Percentiles rank a stretch among this genome's conserved stretches.
phyloP scores from a whole-genome alignment of 2,329 filamentous ascomycete species.

The Fusarium virguliforme region DNA sequence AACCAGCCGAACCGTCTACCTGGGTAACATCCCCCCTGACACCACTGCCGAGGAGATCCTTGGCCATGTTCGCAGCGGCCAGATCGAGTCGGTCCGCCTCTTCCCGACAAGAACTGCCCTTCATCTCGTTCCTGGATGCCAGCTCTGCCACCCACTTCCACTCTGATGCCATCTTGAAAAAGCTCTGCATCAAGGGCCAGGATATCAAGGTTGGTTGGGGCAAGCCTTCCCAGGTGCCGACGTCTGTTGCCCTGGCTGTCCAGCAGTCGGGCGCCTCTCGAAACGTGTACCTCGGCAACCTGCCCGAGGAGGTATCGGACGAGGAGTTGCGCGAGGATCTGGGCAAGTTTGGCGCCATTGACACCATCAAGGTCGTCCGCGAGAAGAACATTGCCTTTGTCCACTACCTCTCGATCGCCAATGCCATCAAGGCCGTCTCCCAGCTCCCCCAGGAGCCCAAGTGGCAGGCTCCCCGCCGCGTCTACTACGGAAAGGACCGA shows the following conservation, averaged over 20 bases:
- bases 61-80: conserved; percentile 94
- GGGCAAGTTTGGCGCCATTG: conserved; percentile 95
- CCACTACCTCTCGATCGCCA: conserved; percentile 96
- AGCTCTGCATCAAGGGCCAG: conserved; percentile 97
- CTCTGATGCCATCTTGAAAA: conserved; percentile 99
- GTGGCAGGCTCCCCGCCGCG: conserved; percentile 95
- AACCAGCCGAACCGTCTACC: conserved; percentile 95
- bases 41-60: conserved; percentile 97
- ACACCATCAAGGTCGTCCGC: conserved; percentile 96
- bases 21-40: conserved; percentile 98
- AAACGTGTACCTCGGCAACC: conserved; percentile 96
- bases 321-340: conserved; percentile 95
- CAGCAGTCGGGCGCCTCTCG: conserved; percentile 97
- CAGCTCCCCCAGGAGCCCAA: conserved; percentile 96
- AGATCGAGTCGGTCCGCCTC: conserved; percentile 98
- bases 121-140: conserved; percentile 98
- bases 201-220: conserved; percentile 99
- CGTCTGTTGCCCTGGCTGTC: conserved; percentile 95
- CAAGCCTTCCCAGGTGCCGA: conserved; percentile 97
- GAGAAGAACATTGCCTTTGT: conserved; percentile 99
- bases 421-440: conserved; percentile 97
- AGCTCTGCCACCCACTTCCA: conserved; percentile 99
- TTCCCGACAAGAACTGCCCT: conserved; percentile 99
- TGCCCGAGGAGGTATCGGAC: conserved; percentile 90
- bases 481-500: conserved; percentile 98